These are phyloP conservation scores for Komagataella ulmi DNA, from an alignment of 805 yeast species.

Conservation along the genomic window DNA sequence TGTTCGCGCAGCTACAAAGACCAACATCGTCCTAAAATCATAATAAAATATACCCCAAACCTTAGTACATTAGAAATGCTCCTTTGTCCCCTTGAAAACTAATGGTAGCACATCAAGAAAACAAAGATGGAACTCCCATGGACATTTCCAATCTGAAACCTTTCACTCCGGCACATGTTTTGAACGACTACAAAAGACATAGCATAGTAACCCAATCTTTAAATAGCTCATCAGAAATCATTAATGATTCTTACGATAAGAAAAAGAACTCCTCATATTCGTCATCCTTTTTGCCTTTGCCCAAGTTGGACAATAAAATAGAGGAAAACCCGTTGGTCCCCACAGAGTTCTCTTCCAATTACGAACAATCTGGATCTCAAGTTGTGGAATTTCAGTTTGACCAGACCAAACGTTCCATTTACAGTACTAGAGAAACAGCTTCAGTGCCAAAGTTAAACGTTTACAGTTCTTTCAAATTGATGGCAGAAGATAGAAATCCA, in stretches of 20 bases:
- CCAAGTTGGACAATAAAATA: background rate
- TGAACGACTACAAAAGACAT: background rate
- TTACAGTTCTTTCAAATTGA: background rate
- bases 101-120: background rate
- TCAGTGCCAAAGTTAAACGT: background rate
- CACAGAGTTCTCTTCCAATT: background rate
- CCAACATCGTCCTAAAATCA: background rate
- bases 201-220: background rate
- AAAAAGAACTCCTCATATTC: background rate
- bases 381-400: background rate
- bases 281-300: background rate
- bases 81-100: background rate
- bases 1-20: background rate
- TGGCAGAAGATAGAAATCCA: background rate
- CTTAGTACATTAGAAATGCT: background rate
- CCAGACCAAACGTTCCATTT: background rate
- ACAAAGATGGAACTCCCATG: background rate
- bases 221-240: background rate
- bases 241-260: background rate
- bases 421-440: background rate
- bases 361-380: background rate
- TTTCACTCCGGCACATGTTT: background rate
- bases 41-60: background rate
- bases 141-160: background rate
- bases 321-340: background rate